These are phyloP conservation scores for Monilinia aucupariae DNA, from an alignment of 2,329 filamentous ascomycete genomes.

Conservation along the genomic window DNA sequence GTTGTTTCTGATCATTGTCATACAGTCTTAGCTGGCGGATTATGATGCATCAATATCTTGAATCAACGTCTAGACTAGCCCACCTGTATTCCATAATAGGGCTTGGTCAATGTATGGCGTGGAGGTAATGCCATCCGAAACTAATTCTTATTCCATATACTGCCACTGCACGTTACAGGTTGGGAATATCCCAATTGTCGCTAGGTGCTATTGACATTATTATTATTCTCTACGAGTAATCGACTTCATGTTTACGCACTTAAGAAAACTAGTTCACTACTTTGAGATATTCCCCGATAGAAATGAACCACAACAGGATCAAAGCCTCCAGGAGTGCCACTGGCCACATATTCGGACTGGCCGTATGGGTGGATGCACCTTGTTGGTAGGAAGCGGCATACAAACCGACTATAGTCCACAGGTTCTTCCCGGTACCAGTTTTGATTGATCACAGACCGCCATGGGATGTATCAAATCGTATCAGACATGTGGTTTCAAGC, in stretches of 20 bases:
- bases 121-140: neutral
- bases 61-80: too few species aligned
- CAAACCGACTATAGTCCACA: too few species aligned
- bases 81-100: neutral
- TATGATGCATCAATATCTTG: neutral
- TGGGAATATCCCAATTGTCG: neutral
- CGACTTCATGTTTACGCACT: accelerated
- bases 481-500: neutral
- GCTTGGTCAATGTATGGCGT: neutral
- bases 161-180: neutral
- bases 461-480: neutral
- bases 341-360: neutral
- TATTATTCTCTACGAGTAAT: too few species aligned
- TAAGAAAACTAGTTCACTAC: too few species aligned
- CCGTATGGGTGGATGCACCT: neutral
- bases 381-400: too few species aligned
- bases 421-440: neutral
- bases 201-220: too few species aligned
- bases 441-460: neutral
- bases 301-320: neutral
- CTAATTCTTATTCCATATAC: neutral
- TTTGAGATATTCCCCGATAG: neutral
- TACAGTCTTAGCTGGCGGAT: too few species aligned
- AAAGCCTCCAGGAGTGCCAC: neutral
- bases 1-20: neutral